Base-by-base conservation (phyloP, 2,329 filamentous ascomycete genomes). In the Aspergillus hortae region DNA sequence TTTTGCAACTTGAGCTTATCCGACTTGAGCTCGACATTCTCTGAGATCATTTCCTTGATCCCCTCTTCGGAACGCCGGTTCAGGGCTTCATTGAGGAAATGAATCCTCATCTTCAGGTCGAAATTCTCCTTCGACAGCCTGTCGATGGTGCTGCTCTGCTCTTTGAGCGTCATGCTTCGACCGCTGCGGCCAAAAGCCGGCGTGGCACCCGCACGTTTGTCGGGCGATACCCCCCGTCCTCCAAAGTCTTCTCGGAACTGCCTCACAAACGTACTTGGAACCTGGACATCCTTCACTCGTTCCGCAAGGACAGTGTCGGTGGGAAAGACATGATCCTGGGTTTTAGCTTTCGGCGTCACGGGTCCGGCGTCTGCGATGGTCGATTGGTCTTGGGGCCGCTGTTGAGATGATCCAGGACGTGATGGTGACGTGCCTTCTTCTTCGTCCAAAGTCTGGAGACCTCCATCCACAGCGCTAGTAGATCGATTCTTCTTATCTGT, bases 111-210 rank as follows among this genome's bases (percentile, higher is more conserved):
- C 73, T 97, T 96, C 50, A 97, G 76, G 68, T 96, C 92, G 67
- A 97, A 99, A 59, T 99, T 99, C 70, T 99, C 94, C 73, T 99
- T 99, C 54, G 90, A 95, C 2, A 97, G 80, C 53, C 92, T 86
- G 71, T 99, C 94, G 58, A 99, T 96, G 12, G 92, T 97, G 72
- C 88, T 95, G 67, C 92, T 96, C 72, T 99, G 94, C 72, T 99
- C 94, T 70, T 96, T 97, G 38, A 99, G 77, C 0, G 94, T 97
- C 72, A 99, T 77, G 61, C 84, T 89, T 64, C 82, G 85, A 17
- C 85, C 85, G 42, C 80, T 79, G 41, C 83, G 79, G 27, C 77
- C 75, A 49, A 78, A 71, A 5, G 67, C 69, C 4, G 78, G 72
- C 0, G 78, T 79, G 23, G 80, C 73, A 3, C 77, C 76, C 12